Percentiles rank a stretch among this genome's conserved stretches.
Conservation (phyloP, 257 asterid genomes). For the Gentiana dahurica region DNA sequence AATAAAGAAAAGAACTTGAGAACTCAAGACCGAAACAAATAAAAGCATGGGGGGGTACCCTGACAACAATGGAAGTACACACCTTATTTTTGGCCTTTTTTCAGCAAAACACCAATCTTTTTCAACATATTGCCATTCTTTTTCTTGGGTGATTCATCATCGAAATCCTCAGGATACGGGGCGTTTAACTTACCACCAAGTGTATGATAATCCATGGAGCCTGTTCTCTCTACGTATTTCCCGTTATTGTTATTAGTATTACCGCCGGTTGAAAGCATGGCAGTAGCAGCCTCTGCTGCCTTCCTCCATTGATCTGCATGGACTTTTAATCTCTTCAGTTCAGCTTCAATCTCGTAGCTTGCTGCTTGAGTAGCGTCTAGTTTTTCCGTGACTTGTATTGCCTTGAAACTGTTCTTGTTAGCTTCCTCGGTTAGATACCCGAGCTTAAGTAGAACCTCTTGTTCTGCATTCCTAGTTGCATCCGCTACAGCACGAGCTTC, state of each 20-base stretch:
- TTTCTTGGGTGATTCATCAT: constrained; percentile 71
- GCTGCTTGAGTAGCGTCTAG: constrained; percentile 73
- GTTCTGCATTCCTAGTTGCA: constrained; percentile 47
- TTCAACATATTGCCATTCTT: constrained; percentile 72
- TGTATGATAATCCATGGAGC: constrained; percentile 47
- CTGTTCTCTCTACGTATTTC: constrained; percentile 47
- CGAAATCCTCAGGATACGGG: constrained; percentile 49
- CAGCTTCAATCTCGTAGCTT: constrained; percentile 61
- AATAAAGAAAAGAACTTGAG: constrained; percentile 1
- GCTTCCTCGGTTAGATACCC: constrained; percentile 60
- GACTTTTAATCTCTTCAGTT: constrained; percentile 66
- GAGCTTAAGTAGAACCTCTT: constrained; percentile 55
- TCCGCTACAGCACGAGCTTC: constrained; percentile 40
- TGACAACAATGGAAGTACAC: neutral
- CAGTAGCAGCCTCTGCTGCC: constrained; percentile 90
- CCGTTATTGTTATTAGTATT: constrained; percentile 20
- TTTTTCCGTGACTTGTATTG: constrained; percentile 43
- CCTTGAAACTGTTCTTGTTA: constrained; percentile 46
- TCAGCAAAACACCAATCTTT: constrained; percentile 73
- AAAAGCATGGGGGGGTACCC: constrained; percentile 10
- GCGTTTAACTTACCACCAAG: constrained; percentile 56
- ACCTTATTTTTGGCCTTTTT: constrained; percentile 63
- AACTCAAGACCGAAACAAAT: neutral
- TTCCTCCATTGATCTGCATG: constrained; percentile 97
- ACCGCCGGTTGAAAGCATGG: constrained; percentile 54